phyloP scores from a whole-genome alignment of 140 eudicot genomes.

The Stevia rebaudiana region DNA sequence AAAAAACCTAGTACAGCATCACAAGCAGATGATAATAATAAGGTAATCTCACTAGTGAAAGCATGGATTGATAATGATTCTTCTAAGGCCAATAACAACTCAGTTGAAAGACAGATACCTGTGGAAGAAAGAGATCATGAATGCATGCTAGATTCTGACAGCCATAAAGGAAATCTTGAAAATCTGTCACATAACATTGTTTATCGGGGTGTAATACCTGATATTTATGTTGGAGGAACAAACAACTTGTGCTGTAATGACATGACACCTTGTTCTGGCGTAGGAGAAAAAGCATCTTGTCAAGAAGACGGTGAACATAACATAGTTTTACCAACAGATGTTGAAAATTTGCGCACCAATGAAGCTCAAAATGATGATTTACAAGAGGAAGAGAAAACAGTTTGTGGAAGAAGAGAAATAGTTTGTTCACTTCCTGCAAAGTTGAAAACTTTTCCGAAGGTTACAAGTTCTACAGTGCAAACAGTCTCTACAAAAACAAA shows the following conservation, averaged over 20 bases:
- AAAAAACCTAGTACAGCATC: constrained; percentile 18
- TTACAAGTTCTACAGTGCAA: constrained; percentile 19
- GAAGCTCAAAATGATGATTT: constrained; percentile 20
- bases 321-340: constrained; percentile 16
- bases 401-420: constrained; percentile 28
- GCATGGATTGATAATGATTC: constrained; percentile 22
- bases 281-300: constrained; percentile 14
- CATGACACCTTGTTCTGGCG: constrained; percentile 16
- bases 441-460: constrained; percentile 20
- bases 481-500: constrained; percentile 16
- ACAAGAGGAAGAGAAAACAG: constrained; percentile 21
- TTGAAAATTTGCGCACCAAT: constrained; percentile 10
- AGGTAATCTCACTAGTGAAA: constrained; percentile 19
- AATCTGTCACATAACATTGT: constrained; percentile 3
- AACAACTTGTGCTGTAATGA: constrained; percentile 16
- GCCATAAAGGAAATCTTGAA: constrained; percentile 23
- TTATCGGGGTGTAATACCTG: constrained; percentile 11
- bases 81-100: constrained; percentile 14
- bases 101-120: constrained; percentile 13
- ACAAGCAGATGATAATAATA: constrained; percentile 23
- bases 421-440: constrained; percentile 13
- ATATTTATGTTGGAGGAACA: background rate
- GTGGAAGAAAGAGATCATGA: constrained; percentile 10
- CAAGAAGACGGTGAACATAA: constrained; percentile 23
- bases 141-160: constrained; percentile 5